Evolutionary conservation across 1,284 basidiomycete species (phyloP).

Genomic region (Cystobasidiaceae sp.): DNA sequence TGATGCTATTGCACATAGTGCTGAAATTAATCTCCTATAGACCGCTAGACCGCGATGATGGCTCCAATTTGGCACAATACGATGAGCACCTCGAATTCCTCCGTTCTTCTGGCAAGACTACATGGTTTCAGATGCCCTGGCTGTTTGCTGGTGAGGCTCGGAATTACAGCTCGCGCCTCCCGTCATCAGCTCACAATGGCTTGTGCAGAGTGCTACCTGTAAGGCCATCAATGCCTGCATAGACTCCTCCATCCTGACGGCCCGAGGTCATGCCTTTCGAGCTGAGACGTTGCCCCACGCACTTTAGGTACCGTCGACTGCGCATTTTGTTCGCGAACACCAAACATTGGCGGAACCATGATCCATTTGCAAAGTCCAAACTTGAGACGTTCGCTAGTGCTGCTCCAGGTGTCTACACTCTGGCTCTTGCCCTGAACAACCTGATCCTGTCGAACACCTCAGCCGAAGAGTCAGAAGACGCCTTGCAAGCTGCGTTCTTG

Average conservation of each 20-base stretch:
- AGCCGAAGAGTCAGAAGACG: slow-evolving; percentile 55
- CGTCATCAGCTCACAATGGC: slow-evolving; percentile 45
- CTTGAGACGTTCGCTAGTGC: slow-evolving; percentile 73
- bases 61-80: slow-evolving; percentile 61
- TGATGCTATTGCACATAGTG: no score
- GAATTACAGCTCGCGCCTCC: slow-evolving; percentile 43
- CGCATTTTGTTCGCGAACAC: slow-evolving; percentile 68
- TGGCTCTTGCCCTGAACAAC: slow-evolving; percentile 26
- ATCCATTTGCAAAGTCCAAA: slow-evolving; percentile 82
- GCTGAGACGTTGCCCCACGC: neutral
- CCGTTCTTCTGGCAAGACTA: slow-evolving; percentile 52
- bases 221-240: neutral
- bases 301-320: slow-evolving; percentile 80
- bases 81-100: slow-evolving; percentile 64
- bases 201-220: slow-evolving; percentile 27
- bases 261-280: neutral
- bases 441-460: slow-evolving; percentile 32
- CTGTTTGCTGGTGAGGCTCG: slow-evolving; percentile 79
- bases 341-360: slow-evolving; percentile 67
- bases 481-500: slow-evolving; percentile 62
- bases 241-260: neutral
- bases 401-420: slow-evolving; percentile 65
- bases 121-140: slow-evolving; percentile 91
- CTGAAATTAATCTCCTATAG: slow-evolving; percentile 49
- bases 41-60: slow-evolving; percentile 65